Conservation (phyloP, 257 asterid species). For the Verbascum thapsus region DNA sequence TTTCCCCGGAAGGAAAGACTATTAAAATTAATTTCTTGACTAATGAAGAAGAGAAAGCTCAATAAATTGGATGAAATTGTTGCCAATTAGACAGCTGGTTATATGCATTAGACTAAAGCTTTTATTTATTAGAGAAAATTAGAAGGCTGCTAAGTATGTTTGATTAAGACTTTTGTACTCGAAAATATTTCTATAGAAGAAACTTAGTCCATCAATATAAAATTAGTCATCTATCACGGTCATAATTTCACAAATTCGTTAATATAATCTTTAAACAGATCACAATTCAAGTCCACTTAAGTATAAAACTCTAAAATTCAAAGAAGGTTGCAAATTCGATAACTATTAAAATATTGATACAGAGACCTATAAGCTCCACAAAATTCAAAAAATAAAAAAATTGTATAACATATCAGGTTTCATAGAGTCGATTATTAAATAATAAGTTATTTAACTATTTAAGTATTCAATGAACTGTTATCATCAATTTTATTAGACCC, state of each 20-base stretch:
- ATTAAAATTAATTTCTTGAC: neutral
- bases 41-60: neutral
- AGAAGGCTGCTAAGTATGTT: constrained; percentile 15
- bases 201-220: neutral
- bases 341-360: neutral
- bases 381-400: too few relatives aligned
- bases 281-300: neutral
- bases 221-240: constrained; percentile 14
- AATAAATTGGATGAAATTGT: neutral
- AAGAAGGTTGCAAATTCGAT: constrained; percentile 7
- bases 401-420: too few relatives aligned
- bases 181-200: neutral
- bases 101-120: neutral
- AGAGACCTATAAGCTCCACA: too few relatives aligned
- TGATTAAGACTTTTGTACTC: neutral
- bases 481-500: too few relatives aligned
- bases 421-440: too few relatives aligned
- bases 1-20: too few relatives aligned
- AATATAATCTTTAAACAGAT: neutral
- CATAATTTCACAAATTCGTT: neutral
- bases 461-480: too few relatives aligned
- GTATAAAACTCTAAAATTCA: neutral
- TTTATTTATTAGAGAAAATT: neutral
- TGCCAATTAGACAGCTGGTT: neutral
- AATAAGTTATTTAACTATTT: too few relatives aligned